Evolutionary conservation across 768 basidiomycete genomes (phyloP).

Genomic region (Russula emetica): DNA sequence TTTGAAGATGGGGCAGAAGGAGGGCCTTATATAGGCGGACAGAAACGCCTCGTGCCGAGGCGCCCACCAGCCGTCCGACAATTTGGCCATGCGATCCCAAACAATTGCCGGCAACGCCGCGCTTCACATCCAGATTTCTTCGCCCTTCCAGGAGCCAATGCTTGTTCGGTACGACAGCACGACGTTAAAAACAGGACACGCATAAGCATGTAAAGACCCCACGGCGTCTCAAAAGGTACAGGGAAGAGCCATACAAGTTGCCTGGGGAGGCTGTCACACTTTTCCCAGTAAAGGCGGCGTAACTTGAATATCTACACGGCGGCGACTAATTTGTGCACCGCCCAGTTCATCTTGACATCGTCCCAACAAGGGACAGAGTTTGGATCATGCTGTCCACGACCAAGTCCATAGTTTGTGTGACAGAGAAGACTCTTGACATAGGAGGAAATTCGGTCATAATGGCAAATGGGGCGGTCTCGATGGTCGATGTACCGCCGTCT

Average conservation of each 20-base stretch:
- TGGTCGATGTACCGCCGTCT: background rate
- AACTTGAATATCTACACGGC: background rate
- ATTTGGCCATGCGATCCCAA: background rate
- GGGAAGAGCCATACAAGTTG: background rate
- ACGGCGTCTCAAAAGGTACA: no score
- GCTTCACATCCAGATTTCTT: background rate
- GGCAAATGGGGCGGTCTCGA: background rate
- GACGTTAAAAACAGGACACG: background rate
- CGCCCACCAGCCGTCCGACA: background rate
- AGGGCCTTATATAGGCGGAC: constrained; percentile 20
- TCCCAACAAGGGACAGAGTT: background rate
- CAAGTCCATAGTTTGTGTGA: background rate
- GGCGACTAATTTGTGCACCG: background rate
- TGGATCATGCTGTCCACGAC: no score
- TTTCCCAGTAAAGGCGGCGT: background rate
- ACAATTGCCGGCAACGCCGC: background rate
- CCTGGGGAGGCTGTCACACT: background rate
- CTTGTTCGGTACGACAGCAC: background rate
- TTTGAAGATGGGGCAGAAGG: no score
- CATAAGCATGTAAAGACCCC: no score
- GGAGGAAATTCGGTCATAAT: background rate
- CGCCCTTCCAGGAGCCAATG: background rate
- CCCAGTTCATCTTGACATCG: background rate
- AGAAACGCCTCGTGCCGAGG: constrained; percentile 27
- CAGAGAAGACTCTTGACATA: background rate